A percentile compares a stretch with the other conserved stretches of the same genome.
Evolutionary conservation across 2,329 filamentous ascomycete genomes (phyloP).

Genomic region (Paraconiothyrium sp.): DNA sequence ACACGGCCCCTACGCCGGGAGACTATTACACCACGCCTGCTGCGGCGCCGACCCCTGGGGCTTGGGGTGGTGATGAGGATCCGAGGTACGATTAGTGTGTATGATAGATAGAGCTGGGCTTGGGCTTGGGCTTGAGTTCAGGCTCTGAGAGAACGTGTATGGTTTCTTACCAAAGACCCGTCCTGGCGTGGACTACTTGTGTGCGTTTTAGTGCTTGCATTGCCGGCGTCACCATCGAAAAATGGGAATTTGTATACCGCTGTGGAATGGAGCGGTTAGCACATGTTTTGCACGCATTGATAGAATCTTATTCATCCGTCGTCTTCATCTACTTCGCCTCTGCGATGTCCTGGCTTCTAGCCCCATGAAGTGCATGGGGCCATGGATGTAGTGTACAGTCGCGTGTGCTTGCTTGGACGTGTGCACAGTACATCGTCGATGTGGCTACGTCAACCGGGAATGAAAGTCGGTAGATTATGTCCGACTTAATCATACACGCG

Average conservation of each 20-base stretch:
- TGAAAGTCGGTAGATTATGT: too few relatives aligned
- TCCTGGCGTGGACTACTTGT: background rate
- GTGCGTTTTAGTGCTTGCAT: background rate
- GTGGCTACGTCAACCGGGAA: too few relatives aligned
- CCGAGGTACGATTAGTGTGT: conserved; percentile 29
- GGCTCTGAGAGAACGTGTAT: background rate
- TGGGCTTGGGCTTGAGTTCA: background rate
- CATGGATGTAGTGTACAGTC: too few relatives aligned
- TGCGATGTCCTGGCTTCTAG: too few relatives aligned
- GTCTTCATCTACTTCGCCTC: too few relatives aligned
- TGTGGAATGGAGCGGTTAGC: background rate
- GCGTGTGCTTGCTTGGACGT: too few relatives aligned
- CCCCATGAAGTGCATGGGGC: too few relatives aligned
- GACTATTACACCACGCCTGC: conserved; percentile 47
- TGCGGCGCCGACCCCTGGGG: conserved; percentile 68
- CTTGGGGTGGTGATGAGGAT: conserved; percentile 45
- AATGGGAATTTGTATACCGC: background rate
- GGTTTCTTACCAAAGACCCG: background rate
- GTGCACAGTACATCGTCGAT: too few relatives aligned
- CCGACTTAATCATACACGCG: too few relatives aligned
- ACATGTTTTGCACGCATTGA: too few relatives aligned
- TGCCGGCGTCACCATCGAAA: background rate
- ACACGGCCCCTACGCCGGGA: conserved; percentile 50
- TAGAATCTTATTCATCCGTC: too few relatives aligned
- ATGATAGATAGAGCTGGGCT: conserved; percentile 1